Percentiles rank a stretch among this genome's conserved stretches.
These are phyloP conservation scores for Neurospora discreta DNA, from an alignment of 495 filamentous ascomycete genomes.

Conservation along the genomic window DNA sequence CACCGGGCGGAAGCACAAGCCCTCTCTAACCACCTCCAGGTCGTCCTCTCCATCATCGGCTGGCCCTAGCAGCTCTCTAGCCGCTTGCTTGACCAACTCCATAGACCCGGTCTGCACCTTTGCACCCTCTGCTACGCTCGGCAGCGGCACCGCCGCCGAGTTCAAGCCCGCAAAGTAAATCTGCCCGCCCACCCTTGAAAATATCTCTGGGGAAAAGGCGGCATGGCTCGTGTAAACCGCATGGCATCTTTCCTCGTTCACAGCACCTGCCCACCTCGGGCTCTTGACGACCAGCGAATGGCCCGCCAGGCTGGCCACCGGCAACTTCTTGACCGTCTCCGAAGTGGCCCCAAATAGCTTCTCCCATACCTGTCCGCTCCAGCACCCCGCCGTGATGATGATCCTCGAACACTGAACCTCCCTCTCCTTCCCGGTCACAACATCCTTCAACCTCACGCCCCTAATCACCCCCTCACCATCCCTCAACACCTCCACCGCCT, in stretches of 20 bases:
- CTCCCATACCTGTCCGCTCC: conserved; percentile 52
- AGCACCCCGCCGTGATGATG: conserved; percentile 57
- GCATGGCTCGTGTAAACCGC: conserved; percentile 55
- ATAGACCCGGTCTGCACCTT: conserved; percentile 36
- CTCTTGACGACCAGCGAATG: conserved; percentile 59
- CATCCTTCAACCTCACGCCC: conserved; percentile 33
- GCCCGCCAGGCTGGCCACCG: conserved; percentile 54
- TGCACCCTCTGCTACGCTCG: conserved; percentile 38
- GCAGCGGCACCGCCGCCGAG: conserved; percentile 43
- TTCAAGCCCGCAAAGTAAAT: conserved; percentile 73
- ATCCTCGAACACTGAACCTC: conserved; percentile 47
- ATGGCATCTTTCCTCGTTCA: conserved; percentile 40
- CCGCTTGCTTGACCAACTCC: conserved; percentile 40
- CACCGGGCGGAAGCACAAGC: conserved; percentile 64
- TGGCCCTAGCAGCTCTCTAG: conserved; percentile 43
- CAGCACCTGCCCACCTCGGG: conserved; percentile 39
- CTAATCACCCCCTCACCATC: conserved; percentile 35
- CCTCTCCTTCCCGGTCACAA: conserved; percentile 35
- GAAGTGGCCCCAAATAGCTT: conserved; percentile 49
- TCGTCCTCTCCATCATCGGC: conserved; percentile 31
- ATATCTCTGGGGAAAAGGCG: conserved; percentile 63
- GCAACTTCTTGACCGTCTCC: conserved; percentile 24
- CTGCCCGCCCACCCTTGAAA: conserved; percentile 51
- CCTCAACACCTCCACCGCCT: conserved; percentile 39
- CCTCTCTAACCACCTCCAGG: conserved; percentile 51